Percentiles rank a stretch among this genome's conserved stretches.
Evolutionary conservation across 495 filamentous ascomycete genomes (phyloP).

Genomic region (Schizothecium vesticola): DNA sequence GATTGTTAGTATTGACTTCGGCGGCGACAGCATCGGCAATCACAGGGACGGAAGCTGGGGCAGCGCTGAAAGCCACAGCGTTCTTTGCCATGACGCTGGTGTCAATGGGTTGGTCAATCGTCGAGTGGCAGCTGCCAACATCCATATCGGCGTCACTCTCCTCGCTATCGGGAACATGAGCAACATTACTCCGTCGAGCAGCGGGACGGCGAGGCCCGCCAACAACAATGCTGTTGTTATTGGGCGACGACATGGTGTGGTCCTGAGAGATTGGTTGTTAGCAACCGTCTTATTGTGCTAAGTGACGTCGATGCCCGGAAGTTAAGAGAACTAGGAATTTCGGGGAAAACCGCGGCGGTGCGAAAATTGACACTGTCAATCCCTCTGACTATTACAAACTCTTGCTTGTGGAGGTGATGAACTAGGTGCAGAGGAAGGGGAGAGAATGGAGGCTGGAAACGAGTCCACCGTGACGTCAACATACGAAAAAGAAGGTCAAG

Average conservation of each 20-base stretch:
- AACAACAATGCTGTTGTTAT: neutral
- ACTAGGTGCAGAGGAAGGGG: no score
- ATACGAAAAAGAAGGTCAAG: neutral
- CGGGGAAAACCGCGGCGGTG: neutral
- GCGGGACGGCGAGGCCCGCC: neutral
- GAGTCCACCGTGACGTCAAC: neutral
- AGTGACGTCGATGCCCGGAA: neutral
- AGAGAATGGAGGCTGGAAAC: neutral
- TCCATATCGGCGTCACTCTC: neutral
- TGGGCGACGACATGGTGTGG: neutral
- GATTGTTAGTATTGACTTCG: neutral
- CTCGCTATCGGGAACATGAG: neutral
- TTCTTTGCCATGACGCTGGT: neutral
- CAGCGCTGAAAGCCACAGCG: neutral
- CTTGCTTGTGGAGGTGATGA: neutral
- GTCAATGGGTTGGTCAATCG: neutral
- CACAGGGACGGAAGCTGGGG: neutral
- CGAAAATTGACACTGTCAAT: neutral
- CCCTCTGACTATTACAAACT: neutral
- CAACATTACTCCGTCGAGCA: neutral
- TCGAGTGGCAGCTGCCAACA: neutral
- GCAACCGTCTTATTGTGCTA: neutral
- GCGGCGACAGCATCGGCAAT: neutral
- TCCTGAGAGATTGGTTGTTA: neutral
- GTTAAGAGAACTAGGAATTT: neutral